Percentiles rank a stretch among this genome's conserved stretches.
Conservation (phyloP, 2,329 filamentous ascomycete species). For the Talaromyces islandicus region DNA sequence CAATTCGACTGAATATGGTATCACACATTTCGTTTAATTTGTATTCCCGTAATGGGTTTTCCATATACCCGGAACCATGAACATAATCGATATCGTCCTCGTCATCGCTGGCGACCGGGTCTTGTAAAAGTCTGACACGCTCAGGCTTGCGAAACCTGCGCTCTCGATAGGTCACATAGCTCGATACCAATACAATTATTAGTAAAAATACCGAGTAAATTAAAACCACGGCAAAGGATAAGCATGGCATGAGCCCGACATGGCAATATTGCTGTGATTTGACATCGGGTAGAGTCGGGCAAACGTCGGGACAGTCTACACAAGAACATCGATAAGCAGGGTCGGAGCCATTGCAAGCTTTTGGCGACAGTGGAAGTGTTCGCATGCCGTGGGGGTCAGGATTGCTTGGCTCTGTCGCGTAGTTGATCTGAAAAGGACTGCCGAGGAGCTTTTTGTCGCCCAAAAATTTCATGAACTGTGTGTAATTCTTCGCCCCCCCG, state of each 20-base stretch:
- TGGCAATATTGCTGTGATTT: slow-evolving; percentile 64
- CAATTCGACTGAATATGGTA: slow-evolving; percentile 70
- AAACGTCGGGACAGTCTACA: slow-evolving; percentile 83
- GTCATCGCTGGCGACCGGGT: slow-evolving; percentile 77
- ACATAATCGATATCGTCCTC: slow-evolving; percentile 88
- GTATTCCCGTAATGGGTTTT: slow-evolving; percentile 74
- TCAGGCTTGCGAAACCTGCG: slow-evolving; percentile 72
- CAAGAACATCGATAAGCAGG: slow-evolving; percentile 84
- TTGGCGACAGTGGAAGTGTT: slow-evolving; percentile 64
- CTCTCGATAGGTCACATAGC: slow-evolving; percentile 68
- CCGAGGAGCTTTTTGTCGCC: slow-evolving; percentile 85
- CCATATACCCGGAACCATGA: slow-evolving; percentile 68
- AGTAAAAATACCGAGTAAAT: slow-evolving; percentile 72
- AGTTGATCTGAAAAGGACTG: slow-evolving; percentile 98
- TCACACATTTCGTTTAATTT: slow-evolving; percentile 79
- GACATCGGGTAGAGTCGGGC: slow-evolving; percentile 75
- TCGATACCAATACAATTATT: slow-evolving; percentile 60
- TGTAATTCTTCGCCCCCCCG: slow-evolving; percentile 86
- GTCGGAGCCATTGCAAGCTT: slow-evolving; percentile 86
- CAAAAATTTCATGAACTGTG: slow-evolving; percentile 80
- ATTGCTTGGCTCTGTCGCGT: slow-evolving; percentile 53
- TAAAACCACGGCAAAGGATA: slow-evolving; percentile 88
- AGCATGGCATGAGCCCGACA: slow-evolving; percentile 81
- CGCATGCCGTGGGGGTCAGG: slow-evolving; percentile 65
- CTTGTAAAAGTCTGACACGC: slow-evolving; percentile 78